Percentiles rank a stretch among this genome's conserved stretches.
Conservation (phyloP, 169 alveolate genomes). For the Amoebophrya sp. region DNA sequence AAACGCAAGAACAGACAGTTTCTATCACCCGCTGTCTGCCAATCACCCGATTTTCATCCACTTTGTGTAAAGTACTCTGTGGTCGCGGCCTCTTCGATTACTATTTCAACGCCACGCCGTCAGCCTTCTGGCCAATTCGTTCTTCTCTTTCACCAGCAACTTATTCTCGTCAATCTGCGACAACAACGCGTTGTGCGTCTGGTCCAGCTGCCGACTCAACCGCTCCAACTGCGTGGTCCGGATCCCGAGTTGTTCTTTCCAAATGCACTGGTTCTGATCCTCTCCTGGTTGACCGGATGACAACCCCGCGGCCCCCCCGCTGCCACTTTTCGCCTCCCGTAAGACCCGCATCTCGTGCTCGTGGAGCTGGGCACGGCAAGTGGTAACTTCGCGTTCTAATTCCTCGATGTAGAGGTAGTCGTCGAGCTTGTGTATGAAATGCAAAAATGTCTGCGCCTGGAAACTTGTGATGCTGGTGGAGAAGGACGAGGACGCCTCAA, state of each 20-base stretch:
- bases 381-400: not conserved
- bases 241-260: not conserved
- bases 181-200: not conserved
- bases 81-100: too few species aligned
- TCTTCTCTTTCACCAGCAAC: not conserved
- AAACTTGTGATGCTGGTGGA: too few species aligned
- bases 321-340: not conserved
- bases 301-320: not conserved
- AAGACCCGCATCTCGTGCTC: not conserved
- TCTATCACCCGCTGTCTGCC: too few species aligned
- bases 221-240: not conserved
- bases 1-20: too few species aligned
- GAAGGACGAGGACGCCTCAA: too few species aligned
- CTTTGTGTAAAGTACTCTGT: too few species aligned
- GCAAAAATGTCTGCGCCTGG: too few species aligned
- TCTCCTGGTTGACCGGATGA: not conserved
- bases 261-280: not conserved
- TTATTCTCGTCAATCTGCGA: not conserved
- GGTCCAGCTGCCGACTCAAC: not conserved
- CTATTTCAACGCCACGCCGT: too few species aligned
- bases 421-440: not conserved
- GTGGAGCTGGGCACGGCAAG: not conserved
- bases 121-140: not conserved
- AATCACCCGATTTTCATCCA: too few species aligned
- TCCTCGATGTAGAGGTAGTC: conserved; percentile 23